A percentile compares a stretch with the other conserved stretches of the same genome.
Evolutionary conservation across 371 early-diverging fungal genomes (phyloP).

Genomic region (Paramicrosporidium saccamoebae): DNA sequence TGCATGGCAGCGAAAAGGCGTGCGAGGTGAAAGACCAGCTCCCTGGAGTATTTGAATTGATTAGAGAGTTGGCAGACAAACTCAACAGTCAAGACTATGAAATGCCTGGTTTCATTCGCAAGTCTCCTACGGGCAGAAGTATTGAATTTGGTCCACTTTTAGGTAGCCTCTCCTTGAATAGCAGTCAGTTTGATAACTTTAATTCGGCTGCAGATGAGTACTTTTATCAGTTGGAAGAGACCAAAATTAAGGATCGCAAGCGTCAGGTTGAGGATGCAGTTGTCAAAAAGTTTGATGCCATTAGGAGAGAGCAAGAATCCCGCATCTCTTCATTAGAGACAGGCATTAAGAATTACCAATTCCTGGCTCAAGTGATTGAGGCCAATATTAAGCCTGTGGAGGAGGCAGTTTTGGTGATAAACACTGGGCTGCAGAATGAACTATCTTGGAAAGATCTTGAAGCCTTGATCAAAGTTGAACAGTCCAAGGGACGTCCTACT

Average conservation of each 20-base stretch:
- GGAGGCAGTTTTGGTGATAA: conserved; percentile 40
- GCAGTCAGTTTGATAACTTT: conserved; percentile 30
- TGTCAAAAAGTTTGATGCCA: conserved; percentile 38
- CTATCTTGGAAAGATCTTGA: conserved; percentile 85
- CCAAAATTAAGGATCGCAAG: conserved; percentile 26
- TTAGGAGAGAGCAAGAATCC: conserved; percentile 33
- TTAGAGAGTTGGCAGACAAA: too few species aligned
- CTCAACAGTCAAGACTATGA: too few species aligned
- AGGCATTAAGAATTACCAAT: conserved; percentile 19
- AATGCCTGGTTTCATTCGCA: too few species aligned
- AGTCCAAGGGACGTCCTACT: conserved; percentile 31
- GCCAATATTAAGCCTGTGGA: conserved; percentile 44
- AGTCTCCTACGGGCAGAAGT: too few species aligned
- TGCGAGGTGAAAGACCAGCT: too few species aligned
- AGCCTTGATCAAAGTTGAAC: conserved; percentile 47
- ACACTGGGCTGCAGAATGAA: conserved; percentile 51
- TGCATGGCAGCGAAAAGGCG: too few species aligned
- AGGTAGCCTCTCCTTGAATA: too few species aligned
- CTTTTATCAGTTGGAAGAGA: conserved; percentile 63
- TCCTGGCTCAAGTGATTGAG: conserved; percentile 48
- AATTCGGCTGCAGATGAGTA: conserved; percentile 60
- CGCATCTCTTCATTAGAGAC: conserved; percentile 31
- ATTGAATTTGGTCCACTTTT: too few species aligned
- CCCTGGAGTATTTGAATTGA: too few species aligned
- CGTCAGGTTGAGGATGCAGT: conserved; percentile 37